Evolutionary conservation across 495 filamentous ascomycete genomes (phyloP).

Genomic region (Tuber magnatum): DNA sequence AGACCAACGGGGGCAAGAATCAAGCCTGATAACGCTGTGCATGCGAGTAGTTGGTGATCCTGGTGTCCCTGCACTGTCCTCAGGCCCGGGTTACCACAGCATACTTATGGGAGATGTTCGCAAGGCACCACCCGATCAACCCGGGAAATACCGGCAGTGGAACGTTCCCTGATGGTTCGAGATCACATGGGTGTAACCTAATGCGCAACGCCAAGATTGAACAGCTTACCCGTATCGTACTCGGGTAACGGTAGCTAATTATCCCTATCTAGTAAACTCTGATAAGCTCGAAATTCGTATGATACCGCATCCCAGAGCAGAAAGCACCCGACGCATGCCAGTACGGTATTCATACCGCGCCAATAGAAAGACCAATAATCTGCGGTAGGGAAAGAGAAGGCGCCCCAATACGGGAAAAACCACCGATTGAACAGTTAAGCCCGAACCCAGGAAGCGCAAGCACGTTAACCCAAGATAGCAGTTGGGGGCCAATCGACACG

Average conservation of each 20-base stretch:
- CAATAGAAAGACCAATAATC: not conserved
- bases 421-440: not conserved
- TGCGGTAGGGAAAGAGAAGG: not conserved
- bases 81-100: not conserved
- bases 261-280: not conserved
- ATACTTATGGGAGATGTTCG: not conserved
- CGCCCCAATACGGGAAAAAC: not conserved
- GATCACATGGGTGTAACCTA: not conserved
- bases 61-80: not conserved
- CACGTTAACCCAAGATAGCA: not conserved
- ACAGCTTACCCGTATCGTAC: not conserved
- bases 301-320: not conserved
- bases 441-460: not conserved
- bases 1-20: not conserved
- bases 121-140: not conserved
- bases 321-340: not conserved
- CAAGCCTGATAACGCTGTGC: not conserved
- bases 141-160: not conserved
- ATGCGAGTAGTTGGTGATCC: not conserved
- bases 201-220: not conserved
- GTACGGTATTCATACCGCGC: not conserved
- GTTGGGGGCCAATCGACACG: not conserved
- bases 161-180: not conserved
- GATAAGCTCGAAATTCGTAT: not conserved
- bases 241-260: not conserved